phyloP scores from a whole-genome alignment of 495 filamentous ascomycete species.

The Neohortaea acidophila region DNA sequence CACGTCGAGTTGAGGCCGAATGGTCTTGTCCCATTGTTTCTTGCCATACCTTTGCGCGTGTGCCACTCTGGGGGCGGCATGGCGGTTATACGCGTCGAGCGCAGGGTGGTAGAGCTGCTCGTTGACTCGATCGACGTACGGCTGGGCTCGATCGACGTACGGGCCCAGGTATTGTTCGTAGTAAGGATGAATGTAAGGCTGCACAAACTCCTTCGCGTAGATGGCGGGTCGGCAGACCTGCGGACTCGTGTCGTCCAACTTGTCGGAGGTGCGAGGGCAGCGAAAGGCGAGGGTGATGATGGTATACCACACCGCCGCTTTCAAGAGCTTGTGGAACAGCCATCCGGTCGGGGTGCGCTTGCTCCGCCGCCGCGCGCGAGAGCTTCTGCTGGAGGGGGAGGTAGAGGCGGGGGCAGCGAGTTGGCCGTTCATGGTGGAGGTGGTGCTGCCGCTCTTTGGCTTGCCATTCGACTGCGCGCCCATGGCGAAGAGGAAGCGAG shows the following conservation, averaged over 20 bases:
- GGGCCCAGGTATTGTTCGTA: slow-evolving; percentile 71
- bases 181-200: slow-evolving; percentile 71
- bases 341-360: slow-evolving; percentile 6
- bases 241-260: slow-evolving; percentile 54
- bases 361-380: slow-evolving; percentile 4
- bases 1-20: slow-evolving; percentile 57
- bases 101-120: slow-evolving; percentile 48
- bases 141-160: slow-evolving; percentile 60
- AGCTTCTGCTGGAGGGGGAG: background rate
- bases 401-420: slow-evolving; percentile 4
- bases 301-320: slow-evolving; percentile 65
- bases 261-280: slow-evolving; percentile 57
- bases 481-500: background rate
- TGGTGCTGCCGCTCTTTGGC: slow-evolving; percentile 3
- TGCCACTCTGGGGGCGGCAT: slow-evolving; percentile 63
- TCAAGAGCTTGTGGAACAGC: slow-evolving; percentile 12
- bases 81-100: slow-evolving; percentile 43
- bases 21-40: slow-evolving; percentile 59
- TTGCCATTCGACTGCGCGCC: slow-evolving; percentile 1
- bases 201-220: slow-evolving; percentile 46
- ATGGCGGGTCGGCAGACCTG: slow-evolving; percentile 76
- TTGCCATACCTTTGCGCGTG: slow-evolving; percentile 47
- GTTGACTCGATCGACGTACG: slow-evolving; percentile 56
- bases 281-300: slow-evolving; percentile 64
- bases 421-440: slow-evolving; percentile 9